Percentiles rank a stretch among this genome's conserved stretches.
These are phyloP conservation scores for Penicillium sp. DNA, from an alignment of 2,329 filamentous ascomycete species.

Conservation along the genomic window DNA sequence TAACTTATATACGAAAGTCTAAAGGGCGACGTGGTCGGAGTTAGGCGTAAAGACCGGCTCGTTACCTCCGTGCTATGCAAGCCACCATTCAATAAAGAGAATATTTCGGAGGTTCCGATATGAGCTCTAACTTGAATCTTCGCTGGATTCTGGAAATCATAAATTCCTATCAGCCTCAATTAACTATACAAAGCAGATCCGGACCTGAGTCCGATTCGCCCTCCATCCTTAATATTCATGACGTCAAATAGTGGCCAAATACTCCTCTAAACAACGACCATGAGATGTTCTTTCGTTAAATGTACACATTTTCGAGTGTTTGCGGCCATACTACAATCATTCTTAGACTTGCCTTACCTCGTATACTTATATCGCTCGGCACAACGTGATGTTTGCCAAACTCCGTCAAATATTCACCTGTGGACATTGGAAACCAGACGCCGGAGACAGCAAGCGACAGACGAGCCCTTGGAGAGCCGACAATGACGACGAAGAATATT, in stretches of 20 bases:
- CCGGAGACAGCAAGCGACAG: not conserved
- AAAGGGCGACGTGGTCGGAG: too few species aligned
- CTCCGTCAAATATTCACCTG: not conserved
- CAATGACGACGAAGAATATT: not conserved
- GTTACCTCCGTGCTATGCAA: not conserved
- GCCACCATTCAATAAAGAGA: too few species aligned
- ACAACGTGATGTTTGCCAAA: not conserved
- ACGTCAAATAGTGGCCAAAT: conserved; percentile 5
- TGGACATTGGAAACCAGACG: not conserved
- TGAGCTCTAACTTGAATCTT: too few species aligned
- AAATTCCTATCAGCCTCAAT: too few species aligned
- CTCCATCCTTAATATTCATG: not conserved
- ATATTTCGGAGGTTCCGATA: too few species aligned
- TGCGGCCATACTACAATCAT: too few species aligned
- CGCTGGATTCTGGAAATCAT: too few species aligned
- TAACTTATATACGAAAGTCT: too few species aligned
- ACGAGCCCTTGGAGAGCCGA: not conserved
- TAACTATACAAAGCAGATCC: not conserved
- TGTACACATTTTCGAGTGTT: too few species aligned
- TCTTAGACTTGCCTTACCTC: too few species aligned
- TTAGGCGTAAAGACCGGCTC: not conserved
- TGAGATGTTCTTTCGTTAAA: too few species aligned
- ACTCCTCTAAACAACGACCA: not conserved
- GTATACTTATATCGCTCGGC: not conserved
- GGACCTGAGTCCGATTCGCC: not conserved